Percentiles rank a stretch among this genome's conserved stretches.
Evolutionary conservation across 139 green algal species (phyloP).

Genomic region (Haematococcus lacustris): DNA sequence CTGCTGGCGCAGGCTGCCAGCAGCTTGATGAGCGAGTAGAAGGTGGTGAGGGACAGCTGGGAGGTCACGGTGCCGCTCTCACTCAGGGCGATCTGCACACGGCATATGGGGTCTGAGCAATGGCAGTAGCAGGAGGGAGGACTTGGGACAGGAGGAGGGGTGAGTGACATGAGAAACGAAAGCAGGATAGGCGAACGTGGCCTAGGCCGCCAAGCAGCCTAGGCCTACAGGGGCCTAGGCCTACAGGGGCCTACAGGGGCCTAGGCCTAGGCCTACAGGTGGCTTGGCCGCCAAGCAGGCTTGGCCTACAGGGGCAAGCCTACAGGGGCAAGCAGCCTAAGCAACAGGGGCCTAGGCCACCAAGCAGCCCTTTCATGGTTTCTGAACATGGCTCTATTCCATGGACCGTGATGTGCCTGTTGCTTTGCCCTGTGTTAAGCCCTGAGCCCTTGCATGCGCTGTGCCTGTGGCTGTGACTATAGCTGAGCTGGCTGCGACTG

Average conservation of each 20-base stretch:
- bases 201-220: background rate
- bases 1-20: slow-evolving; percentile 56
- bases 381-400: background rate
- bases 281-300: too few relatives aligned
- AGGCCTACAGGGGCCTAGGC: background rate
- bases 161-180: background rate
- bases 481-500: too few relatives aligned
- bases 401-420: background rate
- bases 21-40: slow-evolving; percentile 77
- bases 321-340: too few relatives aligned
- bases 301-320: too few relatives aligned
- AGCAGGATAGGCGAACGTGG: background rate
- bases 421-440: too few relatives aligned
- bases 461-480: too few relatives aligned
- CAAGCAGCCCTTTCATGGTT: too few relatives aligned
- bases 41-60: slow-evolving; percentile 66
- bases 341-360: too few relatives aligned
- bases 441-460: too few relatives aligned
- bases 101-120: background rate
- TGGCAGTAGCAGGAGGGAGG: background rate
- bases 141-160: background rate
- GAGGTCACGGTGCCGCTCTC: slow-evolving; percentile 43
- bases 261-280: background rate
- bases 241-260: background rate
- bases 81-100: slow-evolving; percentile 18